Percentiles rank a stretch among this genome's conserved stretches.
These are phyloP conservation scores for Amoeboaphelidium protococcarum DNA, from an alignment of 371 early-diverging fungal genomes.

Conservation along the genomic window DNA sequence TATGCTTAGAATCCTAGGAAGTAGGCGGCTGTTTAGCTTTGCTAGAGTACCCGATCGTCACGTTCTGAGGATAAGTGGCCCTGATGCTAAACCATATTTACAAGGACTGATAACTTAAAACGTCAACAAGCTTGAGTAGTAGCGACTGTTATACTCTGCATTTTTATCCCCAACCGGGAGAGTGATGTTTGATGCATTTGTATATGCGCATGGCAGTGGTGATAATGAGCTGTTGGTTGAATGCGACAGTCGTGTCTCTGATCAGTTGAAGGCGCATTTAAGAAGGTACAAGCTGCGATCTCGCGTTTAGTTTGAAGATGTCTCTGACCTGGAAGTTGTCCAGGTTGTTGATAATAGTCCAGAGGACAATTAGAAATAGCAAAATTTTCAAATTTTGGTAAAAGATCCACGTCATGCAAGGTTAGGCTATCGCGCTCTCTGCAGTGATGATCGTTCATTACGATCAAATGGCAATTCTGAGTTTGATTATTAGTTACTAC, in stretches of 20 bases:
- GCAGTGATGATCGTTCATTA: not conserved
- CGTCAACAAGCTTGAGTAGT: slow-evolving; percentile 34
- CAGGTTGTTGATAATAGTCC: too few species aligned
- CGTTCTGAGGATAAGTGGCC: slow-evolving; percentile 35
- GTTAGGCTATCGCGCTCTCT: not conserved
- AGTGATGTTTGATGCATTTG: slow-evolving; percentile 62
- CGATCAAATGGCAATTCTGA: not conserved
- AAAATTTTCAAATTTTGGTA: not conserved
- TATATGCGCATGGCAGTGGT: slow-evolving; percentile 42
- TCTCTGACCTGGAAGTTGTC: not conserved
- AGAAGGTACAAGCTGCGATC: slow-evolving; percentile 46
- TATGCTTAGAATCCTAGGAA: too few species aligned
- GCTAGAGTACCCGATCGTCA: slow-evolving; percentile 30
- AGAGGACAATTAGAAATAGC: not conserved
- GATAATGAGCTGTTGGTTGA: slow-evolving; percentile 37
- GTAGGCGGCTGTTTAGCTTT: too few species aligned
- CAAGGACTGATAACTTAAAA: slow-evolving; percentile 74
- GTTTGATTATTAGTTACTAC: not conserved
- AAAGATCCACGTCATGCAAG: not conserved
- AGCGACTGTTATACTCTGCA: slow-evolving; percentile 32
- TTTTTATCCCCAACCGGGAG: slow-evolving; percentile 26
- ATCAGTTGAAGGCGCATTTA: slow-evolving; percentile 29
- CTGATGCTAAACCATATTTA: slow-evolving; percentile 46
- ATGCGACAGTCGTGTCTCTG: slow-evolving; percentile 21
- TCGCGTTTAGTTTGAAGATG: slow-evolving; percentile 26